Conservation (phyloP, 768 basidiomycete species). For the Agrocybe praecox region DNA sequence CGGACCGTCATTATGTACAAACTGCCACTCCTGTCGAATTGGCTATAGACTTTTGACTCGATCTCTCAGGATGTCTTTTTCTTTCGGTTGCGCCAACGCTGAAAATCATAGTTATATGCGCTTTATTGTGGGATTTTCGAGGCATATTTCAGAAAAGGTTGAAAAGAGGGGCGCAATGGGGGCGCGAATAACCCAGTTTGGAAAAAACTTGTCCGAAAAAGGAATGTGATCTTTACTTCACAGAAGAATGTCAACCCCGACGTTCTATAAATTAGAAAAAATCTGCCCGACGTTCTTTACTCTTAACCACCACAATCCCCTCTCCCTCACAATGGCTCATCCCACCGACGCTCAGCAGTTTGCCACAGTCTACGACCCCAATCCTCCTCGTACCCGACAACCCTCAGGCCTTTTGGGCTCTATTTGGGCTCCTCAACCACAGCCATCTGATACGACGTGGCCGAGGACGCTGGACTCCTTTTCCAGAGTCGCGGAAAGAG, state of each 20-base stretch:
- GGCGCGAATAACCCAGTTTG: slow-evolving; percentile 29
- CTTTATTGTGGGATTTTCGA: slow-evolving; percentile 5
- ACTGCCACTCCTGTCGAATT: slow-evolving; percentile 13
- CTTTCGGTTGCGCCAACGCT: not conserved
- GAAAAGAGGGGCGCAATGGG: slow-evolving; percentile 9
- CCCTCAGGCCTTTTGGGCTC: slow-evolving; percentile 50
- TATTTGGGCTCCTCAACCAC: slow-evolving; percentile 86
- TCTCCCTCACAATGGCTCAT: slow-evolving; percentile 30
- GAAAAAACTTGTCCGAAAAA: slow-evolving; percentile 33
- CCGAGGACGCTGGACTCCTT: slow-evolving; percentile 67
- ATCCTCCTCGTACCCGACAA: slow-evolving; percentile 43
- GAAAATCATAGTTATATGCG: slow-evolving; percentile 22
- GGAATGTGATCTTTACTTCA: slow-evolving; percentile 34
- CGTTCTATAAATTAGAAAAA: slow-evolving; percentile 36
- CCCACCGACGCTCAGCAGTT: slow-evolving; percentile 34
- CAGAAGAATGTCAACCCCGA: slow-evolving; percentile 33
- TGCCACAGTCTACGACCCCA: slow-evolving; percentile 40
- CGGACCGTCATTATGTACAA: slow-evolving; percentile 7
- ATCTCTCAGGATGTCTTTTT: slow-evolving; percentile 8
- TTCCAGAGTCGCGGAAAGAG: slow-evolving; percentile 50
- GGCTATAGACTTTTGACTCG: slow-evolving; percentile 13
- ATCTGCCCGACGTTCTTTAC: slow-evolving; percentile 35
- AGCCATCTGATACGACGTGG: slow-evolving; percentile 68
- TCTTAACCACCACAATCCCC: slow-evolving; percentile 44
- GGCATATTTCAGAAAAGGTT: slow-evolving; percentile 31